phyloP scores from a whole-genome alignment of 1,284 basidiomycete species.

The Vanrija sp. region DNA sequence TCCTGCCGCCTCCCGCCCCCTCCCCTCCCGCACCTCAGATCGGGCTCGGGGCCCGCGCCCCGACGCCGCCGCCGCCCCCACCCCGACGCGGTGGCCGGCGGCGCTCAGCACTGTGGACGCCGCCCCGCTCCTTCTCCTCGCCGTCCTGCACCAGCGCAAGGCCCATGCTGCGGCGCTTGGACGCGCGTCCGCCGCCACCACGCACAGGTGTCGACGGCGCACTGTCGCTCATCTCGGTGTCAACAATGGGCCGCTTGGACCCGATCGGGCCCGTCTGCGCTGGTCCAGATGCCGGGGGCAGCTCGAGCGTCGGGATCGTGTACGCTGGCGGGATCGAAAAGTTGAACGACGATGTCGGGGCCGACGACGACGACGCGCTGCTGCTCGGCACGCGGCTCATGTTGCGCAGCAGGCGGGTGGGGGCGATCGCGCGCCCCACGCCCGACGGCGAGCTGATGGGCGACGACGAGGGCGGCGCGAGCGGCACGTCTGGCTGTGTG shows the following conservation, averaged over 20 bases:
- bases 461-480: constrained; percentile 6
- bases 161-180: constrained; percentile 12
- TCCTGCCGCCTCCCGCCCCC: too few species aligned
- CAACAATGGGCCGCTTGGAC: constrained; percentile 16
- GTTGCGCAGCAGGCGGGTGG: not conserved
- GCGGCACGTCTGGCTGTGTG: not conserved
- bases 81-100: not conserved
- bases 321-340: constrained; percentile 10
- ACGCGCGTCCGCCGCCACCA: not conserved
- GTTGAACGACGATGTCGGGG: constrained; percentile 14
- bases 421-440: not conserved
- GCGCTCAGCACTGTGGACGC: not conserved
- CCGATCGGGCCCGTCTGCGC: constrained; percentile 12
- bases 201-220: constrained; percentile 8
- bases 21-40: not conserved
- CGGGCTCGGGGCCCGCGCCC: not conserved
- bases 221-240: constrained; percentile 14
- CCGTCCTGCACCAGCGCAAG: not conserved
- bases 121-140: constrained; percentile 4
- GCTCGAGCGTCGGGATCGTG: constrained; percentile 3
- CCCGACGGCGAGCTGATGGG: constrained; percentile 4
- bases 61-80: not conserved
- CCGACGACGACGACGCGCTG: not conserved
- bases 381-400: not conserved
- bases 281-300: constrained; percentile 4